These are phyloP conservation scores for Podaxis sp. DNA, from an alignment of 768 basidiomycete genomes.

Conservation along the genomic window DNA sequence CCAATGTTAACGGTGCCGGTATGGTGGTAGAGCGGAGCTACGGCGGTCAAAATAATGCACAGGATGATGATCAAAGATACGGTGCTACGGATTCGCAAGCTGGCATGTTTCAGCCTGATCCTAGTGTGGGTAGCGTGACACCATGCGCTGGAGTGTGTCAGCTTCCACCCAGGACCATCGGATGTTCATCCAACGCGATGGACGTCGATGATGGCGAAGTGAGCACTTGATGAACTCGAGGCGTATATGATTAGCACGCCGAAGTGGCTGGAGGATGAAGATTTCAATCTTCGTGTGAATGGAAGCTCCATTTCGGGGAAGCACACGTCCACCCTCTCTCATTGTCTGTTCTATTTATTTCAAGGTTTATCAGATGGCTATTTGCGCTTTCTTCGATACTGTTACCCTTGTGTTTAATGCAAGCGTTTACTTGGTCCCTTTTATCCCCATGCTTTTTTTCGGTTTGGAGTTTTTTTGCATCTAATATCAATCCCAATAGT, in stretches of 20 bases:
- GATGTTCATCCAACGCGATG: not conserved
- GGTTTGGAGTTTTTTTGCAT: not conserved
- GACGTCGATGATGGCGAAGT: not conserved
- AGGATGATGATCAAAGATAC: not conserved
- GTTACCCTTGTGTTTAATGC: not conserved
- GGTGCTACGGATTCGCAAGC: not conserved
- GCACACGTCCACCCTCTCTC: not conserved
- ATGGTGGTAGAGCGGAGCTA: not conserved
- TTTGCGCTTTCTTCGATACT: not conserved
- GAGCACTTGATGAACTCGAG: not conserved
- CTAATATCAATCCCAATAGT: not conserved
- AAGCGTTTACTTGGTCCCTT: not conserved
- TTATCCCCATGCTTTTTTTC: not conserved
- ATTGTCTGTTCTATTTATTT: not conserved
- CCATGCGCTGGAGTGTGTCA: not conserved
- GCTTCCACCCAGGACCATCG: not conserved
- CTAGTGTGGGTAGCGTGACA: not conserved
- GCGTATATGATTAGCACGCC: not conserved
- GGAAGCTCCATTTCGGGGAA: not conserved
- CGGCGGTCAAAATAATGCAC: not conserved
- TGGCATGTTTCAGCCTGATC: not conserved
- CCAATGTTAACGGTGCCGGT: not conserved
- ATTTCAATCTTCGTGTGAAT: not conserved
- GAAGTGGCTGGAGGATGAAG: not conserved
- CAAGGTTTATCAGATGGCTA: not conserved